Evolutionary conservation across 805 yeast species (phyloP), one percentile per base, ranked within the genome.

Genomic region (Pachysolen tannophilus): DNA sequence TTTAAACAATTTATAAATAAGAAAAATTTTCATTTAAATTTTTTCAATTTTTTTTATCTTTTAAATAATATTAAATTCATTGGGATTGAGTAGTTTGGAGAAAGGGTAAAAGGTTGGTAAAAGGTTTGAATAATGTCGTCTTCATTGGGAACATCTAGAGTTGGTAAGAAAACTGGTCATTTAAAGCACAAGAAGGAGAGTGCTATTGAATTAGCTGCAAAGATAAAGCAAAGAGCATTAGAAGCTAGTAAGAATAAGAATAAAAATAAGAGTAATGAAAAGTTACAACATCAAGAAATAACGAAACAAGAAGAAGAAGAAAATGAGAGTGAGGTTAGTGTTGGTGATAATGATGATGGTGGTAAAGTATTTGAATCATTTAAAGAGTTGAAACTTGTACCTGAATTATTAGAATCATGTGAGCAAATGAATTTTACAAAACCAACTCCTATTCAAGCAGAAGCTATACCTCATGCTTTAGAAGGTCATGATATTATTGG

Each of bases 401-500:
- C 85, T 2, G 94, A 84, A 49, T 67, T 92, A 17, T 58, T 84
- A 20, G 92, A 85, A 46, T 81, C 97, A 0, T 75, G 92, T 44
- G 75, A 78, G 37, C 67, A 69, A 21, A 62, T 92, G 61, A 82
- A 85, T 38, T 92, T 69, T 57, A 65, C 73, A 13, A 76, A 70
- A 45, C 97, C 98, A 28, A 88, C 97, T 0, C 95, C 97, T 8
- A 92, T 90, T 56, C 98, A 90, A 61, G 72, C 80, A 6, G 86
- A 85, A 56, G 74, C 96, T 9, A 82, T 90, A 42, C 97, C 97
- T 1, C 82, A 82, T 45, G 96, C 95, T 3, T 60, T 92, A 14
- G 75, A 81, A 45, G 96, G 96, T 3, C 76, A 86, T 44, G 98
- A 90, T 60, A 80, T 90, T 31, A 87, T 90, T 51, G 98, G 98